Percentiles rank a stretch among this genome's conserved stretches.
phyloP scores from a whole-genome alignment of 345 rosid species.

The Eucalyptus decipiens region DNA sequence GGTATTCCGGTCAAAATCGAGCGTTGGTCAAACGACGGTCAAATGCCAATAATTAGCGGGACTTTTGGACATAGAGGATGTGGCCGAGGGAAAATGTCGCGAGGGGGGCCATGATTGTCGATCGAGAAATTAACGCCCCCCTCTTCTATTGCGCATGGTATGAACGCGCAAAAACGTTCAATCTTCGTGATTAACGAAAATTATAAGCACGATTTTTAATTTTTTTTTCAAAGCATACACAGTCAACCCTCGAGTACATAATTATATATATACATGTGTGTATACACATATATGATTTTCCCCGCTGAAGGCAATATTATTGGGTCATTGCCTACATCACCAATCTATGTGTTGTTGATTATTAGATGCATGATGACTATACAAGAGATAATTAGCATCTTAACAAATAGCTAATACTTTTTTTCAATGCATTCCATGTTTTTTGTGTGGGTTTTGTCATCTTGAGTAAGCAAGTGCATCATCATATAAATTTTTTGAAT shows the following conservation, averaged over 20 bases:
- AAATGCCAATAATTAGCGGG: not conserved
- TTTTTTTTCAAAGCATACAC: accelerated
- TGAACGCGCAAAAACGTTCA: not conserved
- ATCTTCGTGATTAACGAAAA: not conserved
- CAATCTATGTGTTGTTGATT: accelerated
- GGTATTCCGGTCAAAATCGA: not conserved
- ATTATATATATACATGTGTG: too few species aligned
- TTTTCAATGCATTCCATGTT: not conserved
- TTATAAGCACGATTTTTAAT: not conserved
- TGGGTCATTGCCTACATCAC: not conserved
- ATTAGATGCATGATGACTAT: accelerated
- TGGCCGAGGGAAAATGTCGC: too few species aligned
- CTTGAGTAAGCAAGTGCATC: not conserved
- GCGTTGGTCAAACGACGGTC: not conserved
- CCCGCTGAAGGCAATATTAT: not conserved
- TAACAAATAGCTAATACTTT: too few species aligned
- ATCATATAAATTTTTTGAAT: not conserved
- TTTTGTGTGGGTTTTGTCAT: not conserved
- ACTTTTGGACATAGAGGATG: not conserved
- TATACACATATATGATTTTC: not conserved
- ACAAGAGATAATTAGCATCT: not conserved
- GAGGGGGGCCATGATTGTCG: not conserved
- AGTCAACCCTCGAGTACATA: not conserved
- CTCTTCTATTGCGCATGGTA: not conserved
- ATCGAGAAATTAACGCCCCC: not conserved